Evolutionary conservation across 2,329 filamentous ascomycete genomes (phyloP).

Genomic region (Trichoderma harzianum): DNA sequence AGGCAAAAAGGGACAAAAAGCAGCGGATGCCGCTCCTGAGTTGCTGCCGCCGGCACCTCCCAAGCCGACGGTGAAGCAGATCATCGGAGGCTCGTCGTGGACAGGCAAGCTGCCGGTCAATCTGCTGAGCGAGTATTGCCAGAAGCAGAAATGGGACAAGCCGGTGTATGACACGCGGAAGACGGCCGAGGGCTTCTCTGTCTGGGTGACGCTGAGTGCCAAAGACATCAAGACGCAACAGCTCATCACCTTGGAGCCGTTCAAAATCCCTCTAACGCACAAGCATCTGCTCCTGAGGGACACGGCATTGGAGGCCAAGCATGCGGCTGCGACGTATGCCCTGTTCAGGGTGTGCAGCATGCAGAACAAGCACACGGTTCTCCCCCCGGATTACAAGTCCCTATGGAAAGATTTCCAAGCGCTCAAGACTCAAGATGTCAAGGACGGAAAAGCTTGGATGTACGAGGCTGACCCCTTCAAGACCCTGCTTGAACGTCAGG

Average conservation of each 20-base stretch:
- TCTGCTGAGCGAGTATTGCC: slow-evolving; percentile 87
- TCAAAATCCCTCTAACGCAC: slow-evolving; percentile 74
- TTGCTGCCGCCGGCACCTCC: slow-evolving; percentile 43
- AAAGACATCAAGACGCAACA: slow-evolving; percentile 81
- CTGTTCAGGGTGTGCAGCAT: slow-evolving; percentile 91
- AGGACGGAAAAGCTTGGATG: slow-evolving; percentile 76
- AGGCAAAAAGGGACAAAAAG: slow-evolving; percentile 40
- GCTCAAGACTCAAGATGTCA: slow-evolving; percentile 76
- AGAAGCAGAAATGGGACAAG: slow-evolving; percentile 92
- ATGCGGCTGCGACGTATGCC: slow-evolving; percentile 89
- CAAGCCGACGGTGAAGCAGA: slow-evolving; percentile 66
- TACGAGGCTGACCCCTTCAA: slow-evolving; percentile 95
- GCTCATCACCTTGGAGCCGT: slow-evolving; percentile 69
- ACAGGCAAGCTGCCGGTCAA: slow-evolving; percentile 96
- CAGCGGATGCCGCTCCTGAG: slow-evolving; percentile 29
- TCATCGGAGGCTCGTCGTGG: slow-evolving; percentile 95
- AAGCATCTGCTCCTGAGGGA: slow-evolving; percentile 72
- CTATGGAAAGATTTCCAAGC: slow-evolving; percentile 89
- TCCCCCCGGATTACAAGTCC: slow-evolving; percentile 84
- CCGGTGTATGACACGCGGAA: slow-evolving; percentile 85
- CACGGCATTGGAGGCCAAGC: slow-evolving; percentile 83
- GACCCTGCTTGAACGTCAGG: slow-evolving; percentile 73
- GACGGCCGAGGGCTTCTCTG: slow-evolving; percentile 70
- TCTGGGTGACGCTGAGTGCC: slow-evolving; percentile 73
- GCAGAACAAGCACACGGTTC: slow-evolving; percentile 91